Evolutionary conservation across 169 alveolate species (phyloP), one percentile per base, ranked within the genome.

Genomic region (Eimeria sp.): DNA sequence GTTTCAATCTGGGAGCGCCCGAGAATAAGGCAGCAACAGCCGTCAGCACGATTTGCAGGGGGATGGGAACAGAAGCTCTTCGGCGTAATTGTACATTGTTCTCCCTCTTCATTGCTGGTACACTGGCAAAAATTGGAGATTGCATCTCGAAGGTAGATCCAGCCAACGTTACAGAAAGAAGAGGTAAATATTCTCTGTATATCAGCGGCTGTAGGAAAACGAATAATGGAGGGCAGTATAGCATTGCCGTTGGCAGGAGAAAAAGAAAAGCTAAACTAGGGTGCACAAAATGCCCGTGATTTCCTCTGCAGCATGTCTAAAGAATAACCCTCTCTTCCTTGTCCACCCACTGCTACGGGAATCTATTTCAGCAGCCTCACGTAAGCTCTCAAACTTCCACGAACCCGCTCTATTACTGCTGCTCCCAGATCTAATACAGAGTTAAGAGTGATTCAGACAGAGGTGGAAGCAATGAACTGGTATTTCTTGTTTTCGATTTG

Each of bases 281-380:
- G 52, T 9, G 1, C 25, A 2, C 64, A 9, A 68, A 1, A 49
- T 76, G 85, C 85, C 37, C 13, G 30, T 27, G 89, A 30, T 52
- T 82, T 23, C 74, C 6, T 49, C 18, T 54, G 25, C 89, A 82
- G 89, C 52, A 13, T 82, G 89, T 72, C 40, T 82, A 10, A n/a
- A 25, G 43, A 1, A 1, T 6, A 11, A 54, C 25, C 71, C 37
- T n/a, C 89, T 82, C 25, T 82, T 82, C 46, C 18, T 82, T 2
- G 89, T 82, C 52, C 89, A 82, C 18, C 89, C 89, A 4, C 37
- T 82, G 52, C 54, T 82, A 18, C 89, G 71, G 14, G 89, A 82
- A 33, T 46, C 66, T 20, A n/a, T 82, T 46, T 23, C 89, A 0
- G 89, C 71, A 52, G 89, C 89, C 43, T 54, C 89, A 49, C 20